Conservation (phyloP, 257 asterid species). For the Hygrophila difformis region DNA sequence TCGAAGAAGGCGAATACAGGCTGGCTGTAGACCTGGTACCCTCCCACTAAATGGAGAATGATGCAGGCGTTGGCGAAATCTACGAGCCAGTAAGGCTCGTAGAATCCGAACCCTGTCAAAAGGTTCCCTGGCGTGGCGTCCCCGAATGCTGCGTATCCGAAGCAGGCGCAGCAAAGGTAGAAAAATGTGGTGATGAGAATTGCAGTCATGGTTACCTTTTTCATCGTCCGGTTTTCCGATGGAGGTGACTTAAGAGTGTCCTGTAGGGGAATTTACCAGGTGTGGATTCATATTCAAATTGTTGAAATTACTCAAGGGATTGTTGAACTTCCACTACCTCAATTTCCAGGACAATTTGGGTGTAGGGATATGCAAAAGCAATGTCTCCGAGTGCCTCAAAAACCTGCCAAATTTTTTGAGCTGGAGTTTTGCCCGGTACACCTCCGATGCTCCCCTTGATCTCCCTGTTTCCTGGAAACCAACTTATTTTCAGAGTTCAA, state of each 20-base stretch:
- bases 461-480: slow-evolving; percentile 41
- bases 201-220: slow-evolving; percentile 43
- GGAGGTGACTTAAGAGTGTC: slow-evolving; percentile 73
- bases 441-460: slow-evolving; percentile 57
- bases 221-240: slow-evolving; percentile 57
- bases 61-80: slow-evolving; percentile 67
- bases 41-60: slow-evolving; percentile 59
- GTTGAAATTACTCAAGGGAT: no score
- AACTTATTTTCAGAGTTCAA: no score
- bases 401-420: slow-evolving; percentile 54
- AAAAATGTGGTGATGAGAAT: slow-evolving; percentile 48
- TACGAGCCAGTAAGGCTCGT: slow-evolving; percentile 65
- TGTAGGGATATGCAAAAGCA: slow-evolving; percentile 70
- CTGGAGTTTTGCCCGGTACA: slow-evolving; percentile 28
- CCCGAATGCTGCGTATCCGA: slow-evolving; percentile 84
- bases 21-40: slow-evolving; percentile 57
- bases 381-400: slow-evolving; percentile 68
- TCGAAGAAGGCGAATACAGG: slow-evolving; percentile 59
- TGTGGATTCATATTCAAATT: no score
- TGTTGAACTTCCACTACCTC: slow-evolving; percentile 47
- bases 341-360: slow-evolving; percentile 55
- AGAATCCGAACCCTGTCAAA: slow-evolving; percentile 67
- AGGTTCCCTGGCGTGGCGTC: slow-evolving; percentile 57
- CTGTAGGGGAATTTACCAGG: no score
- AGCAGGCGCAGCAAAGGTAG: slow-evolving; percentile 59